Conservation (phyloP, 148 eudicot genomes). For the Vaccinium vitisidaea region DNA sequence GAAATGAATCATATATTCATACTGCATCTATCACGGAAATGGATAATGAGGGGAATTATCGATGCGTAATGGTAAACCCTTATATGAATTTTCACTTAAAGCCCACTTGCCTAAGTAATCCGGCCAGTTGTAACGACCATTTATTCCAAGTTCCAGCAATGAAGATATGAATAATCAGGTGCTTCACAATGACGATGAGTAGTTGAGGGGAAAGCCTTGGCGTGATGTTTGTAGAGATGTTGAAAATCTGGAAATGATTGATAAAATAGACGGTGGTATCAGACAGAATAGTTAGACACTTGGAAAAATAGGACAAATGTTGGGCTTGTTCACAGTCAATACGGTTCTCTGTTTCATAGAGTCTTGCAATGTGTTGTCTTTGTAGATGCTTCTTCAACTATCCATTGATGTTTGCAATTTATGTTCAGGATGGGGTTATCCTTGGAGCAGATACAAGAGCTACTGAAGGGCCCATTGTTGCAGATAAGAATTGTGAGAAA, state of each 20-base stretch:
- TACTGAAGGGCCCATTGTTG: slow-evolving; percentile 90
- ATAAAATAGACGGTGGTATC: background rate
- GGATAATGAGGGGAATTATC: background rate
- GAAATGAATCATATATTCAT: background rate
- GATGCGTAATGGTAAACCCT: background rate
- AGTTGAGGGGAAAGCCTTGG: background rate
- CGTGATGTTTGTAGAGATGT: background rate
- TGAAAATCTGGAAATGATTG: background rate
- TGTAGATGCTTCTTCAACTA: background rate
- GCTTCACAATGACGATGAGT: background rate
- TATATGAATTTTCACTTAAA: background rate
- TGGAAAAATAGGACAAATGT: background rate
- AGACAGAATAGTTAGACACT: background rate
- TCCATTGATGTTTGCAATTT: slow-evolving; percentile 1
- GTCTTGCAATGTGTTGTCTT: background rate
- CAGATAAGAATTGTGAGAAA: slow-evolving; percentile 90
- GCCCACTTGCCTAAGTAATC: background rate
- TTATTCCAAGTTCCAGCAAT: slow-evolving; percentile 3
- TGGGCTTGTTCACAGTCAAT: background rate
- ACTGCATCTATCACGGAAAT: background rate
- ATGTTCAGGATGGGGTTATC: slow-evolving; percentile 81
- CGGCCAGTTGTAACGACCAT: background rate
- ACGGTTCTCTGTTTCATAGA: background rate
- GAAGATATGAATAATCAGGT: background rate
- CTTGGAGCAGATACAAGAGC: slow-evolving; percentile 97